Percentiles rank a stretch among this genome's conserved stretches.
These are phyloP conservation scores for Seiridium unicorne DNA, from an alignment of 2,329 filamentous ascomycete species.

Conservation along the genomic window DNA sequence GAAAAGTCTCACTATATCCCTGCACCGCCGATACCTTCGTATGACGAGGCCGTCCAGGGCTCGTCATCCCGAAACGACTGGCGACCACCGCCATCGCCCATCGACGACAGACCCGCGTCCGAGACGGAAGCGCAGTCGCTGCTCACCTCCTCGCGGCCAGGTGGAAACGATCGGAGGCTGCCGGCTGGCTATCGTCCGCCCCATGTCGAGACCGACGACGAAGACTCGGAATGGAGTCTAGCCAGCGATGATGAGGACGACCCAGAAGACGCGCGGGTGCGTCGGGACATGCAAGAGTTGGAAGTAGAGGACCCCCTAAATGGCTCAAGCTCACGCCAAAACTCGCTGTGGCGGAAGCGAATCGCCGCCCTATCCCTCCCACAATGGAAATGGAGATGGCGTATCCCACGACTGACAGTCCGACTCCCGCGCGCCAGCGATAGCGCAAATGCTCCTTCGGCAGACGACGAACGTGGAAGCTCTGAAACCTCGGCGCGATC, in stretches of 20 bases:
- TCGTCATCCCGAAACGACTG: slow-evolving; percentile 46
- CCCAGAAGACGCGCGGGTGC: slow-evolving; percentile 63
- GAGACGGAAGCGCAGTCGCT: slow-evolving; percentile 78
- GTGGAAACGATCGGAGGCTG: slow-evolving; percentile 38
- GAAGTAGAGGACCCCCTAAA: slow-evolving; percentile 71
- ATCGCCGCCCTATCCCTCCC: slow-evolving; percentile 50
- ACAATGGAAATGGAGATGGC: slow-evolving; percentile 55
- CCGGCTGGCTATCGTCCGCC: slow-evolving; percentile 70
- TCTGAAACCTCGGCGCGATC: slow-evolving; percentile 20
- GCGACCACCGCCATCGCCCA: slow-evolving; percentile 57
- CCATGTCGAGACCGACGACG: slow-evolving; percentile 64
- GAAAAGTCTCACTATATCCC: slow-evolving; percentile 58
- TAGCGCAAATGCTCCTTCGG: slow-evolving; percentile 18
- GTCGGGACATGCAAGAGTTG: slow-evolving; percentile 85
- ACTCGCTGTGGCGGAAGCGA: slow-evolving; percentile 50
- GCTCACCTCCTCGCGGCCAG: slow-evolving; percentile 51
- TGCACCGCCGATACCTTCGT: slow-evolving; percentile 76
- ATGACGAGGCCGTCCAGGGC: slow-evolving; percentile 76
- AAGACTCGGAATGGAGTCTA: slow-evolving; percentile 46
- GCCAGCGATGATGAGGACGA: slow-evolving; percentile 34
- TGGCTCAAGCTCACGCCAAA: slow-evolving; percentile 24
- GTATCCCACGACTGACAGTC: slow-evolving; percentile 48
- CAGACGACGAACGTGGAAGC: slow-evolving; percentile 11
- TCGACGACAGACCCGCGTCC: slow-evolving; percentile 62
- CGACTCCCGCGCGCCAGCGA: slow-evolving; percentile 41